phyloP scores from a whole-genome alignment of 2,329 filamentous ascomycete genomes.

The Dactylellina cionopaga region DNA sequence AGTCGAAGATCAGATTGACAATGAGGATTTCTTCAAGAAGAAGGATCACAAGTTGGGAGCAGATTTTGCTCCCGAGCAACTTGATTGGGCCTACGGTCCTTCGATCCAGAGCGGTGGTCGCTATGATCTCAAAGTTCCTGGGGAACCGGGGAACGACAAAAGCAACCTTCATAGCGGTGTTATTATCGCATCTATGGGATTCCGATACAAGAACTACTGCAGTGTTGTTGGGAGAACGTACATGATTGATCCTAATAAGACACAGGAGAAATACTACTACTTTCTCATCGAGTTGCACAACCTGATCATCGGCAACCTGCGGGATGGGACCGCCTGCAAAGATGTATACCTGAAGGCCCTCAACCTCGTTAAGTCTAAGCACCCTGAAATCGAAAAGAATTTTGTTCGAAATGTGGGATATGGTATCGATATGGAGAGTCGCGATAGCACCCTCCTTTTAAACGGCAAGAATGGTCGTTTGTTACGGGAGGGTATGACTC shows the following conservation, averaged over 20 bases:
- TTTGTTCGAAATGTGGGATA: slow-evolving; percentile 92
- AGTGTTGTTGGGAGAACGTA: slow-evolving; percentile 93
- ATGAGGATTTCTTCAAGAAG: slow-evolving; percentile 90
- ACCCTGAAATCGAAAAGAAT: slow-evolving; percentile 93
- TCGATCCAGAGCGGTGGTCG: slow-evolving; percentile 94
- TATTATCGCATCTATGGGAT: slow-evolving; percentile 89
- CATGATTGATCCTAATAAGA: slow-evolving; percentile 93
- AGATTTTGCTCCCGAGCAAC: slow-evolving; percentile 85
- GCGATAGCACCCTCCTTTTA: slow-evolving; percentile 82
- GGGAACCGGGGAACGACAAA: slow-evolving; percentile 80
- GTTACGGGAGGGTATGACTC: slow-evolving; percentile 96
- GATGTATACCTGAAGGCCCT: slow-evolving; percentile 92
- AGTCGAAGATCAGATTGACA: slow-evolving; percentile 89
- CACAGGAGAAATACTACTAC: slow-evolving; percentile 93
- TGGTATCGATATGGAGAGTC: slow-evolving; percentile 90
- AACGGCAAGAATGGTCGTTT: slow-evolving; percentile 85
- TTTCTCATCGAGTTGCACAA: slow-evolving; percentile 85
- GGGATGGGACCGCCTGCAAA: slow-evolving; percentile 84
- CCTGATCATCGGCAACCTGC: slow-evolving; percentile 86
- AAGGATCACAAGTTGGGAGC: slow-evolving; percentile 81
- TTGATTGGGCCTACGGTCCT: slow-evolving; percentile 93
- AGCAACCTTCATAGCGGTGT: slow-evolving; percentile 84
- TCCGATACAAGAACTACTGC: slow-evolving; percentile 95
- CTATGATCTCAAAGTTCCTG: slow-evolving; percentile 85
- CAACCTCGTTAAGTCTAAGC: slow-evolving; percentile 82